Base-by-base conservation (phyloP, 2,329 filamentous ascomycete species). In the Fusarium aywerte region DNA sequence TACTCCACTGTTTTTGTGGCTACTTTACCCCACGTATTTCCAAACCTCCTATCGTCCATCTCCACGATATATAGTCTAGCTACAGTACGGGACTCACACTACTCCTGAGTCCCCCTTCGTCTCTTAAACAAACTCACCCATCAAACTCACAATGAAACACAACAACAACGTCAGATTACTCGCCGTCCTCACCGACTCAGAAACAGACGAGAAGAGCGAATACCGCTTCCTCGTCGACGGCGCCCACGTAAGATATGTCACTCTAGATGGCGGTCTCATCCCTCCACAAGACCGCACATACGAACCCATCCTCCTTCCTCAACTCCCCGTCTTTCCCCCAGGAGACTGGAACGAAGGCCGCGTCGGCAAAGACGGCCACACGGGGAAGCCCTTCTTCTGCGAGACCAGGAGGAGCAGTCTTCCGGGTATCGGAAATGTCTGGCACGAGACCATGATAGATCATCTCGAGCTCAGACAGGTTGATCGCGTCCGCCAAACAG, bases 311-410 rank as follows among this genome's bases (percentile, higher is more conserved):
- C 66, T 81, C 25, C 61, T 78, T 32, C 38, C 74, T 7, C 57
- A 72, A 12, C 73, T 83, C 11, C 79, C 80, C 5, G 68, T 72
- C 6, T 76, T 82, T 16, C 79, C 78, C 2, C 45, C 70, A 1
- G 78, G 79, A 12, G 75, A 79, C 62, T 82, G 80, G 80, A 82
- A 81, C 56, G 65, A 71, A 44, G 80, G 75, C 44, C 74, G 75
- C 32, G 71, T 82, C 39, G 67, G 73, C 23, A 65, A 69, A 35
- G 60, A 77, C 25, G 39, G 55, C 13, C 44, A 58, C 8, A 71
- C 61, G 4, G 75, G 72, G 25, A 58, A 62, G 7, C 69, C 74
- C 3, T 57, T 66, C 63, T 79, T 80, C 58, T 51, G 69, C 36
- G 50, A 65, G 39, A 70, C 69, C 16, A 55, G 62, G 45, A 71